Percentiles rank a stretch among this genome's conserved stretches.
phyloP scores from a whole-genome alignment of 2,329 filamentous ascomycete species.

The Leptographium flavum region DNA sequence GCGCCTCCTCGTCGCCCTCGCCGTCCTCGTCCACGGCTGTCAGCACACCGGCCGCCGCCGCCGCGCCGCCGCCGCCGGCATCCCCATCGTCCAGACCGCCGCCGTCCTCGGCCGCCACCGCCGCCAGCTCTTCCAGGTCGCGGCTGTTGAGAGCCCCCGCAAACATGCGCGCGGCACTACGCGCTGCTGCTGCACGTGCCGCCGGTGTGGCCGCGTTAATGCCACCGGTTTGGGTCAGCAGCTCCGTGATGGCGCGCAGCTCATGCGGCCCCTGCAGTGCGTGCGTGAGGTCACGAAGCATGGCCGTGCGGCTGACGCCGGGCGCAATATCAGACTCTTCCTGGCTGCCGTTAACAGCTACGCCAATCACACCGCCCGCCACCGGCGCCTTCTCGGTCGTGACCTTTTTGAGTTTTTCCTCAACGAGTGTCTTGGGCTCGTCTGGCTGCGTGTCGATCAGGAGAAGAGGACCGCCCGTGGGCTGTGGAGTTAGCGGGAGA shows the following conservation, averaged over 20 bases:
- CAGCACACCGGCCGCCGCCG: conserved; percentile 63
- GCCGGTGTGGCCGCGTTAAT: conserved; percentile 15
- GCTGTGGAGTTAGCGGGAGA: conserved; percentile 30
- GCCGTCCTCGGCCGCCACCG: conserved; percentile 12
- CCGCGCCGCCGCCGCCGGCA: conserved; percentile 34
- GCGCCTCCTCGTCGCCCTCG: conserved; percentile 59
- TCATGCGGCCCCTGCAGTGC: conserved; percentile 9
- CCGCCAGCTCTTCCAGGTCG: conserved; percentile 5
- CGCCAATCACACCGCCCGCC: conserved; percentile 18
- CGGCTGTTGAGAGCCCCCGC: conserved; percentile 5
- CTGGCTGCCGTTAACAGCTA: background rate
- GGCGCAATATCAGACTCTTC: background rate
- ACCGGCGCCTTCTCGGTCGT: conserved; percentile 48
- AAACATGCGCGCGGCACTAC: conserved; percentile 12
- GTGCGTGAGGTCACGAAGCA: conserved; percentile 8
- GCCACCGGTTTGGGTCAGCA: conserved; percentile 12
- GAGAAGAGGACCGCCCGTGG: conserved; percentile 87
- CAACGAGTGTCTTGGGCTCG: conserved; percentile 67
- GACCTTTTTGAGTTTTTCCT: conserved; percentile 83
- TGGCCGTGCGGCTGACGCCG: conserved; percentile 7
- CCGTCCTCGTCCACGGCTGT: conserved; percentile 80
- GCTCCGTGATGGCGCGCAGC: conserved; percentile 26
- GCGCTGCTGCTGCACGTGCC: conserved; percentile 18
- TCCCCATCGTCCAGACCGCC: conserved; percentile 26
- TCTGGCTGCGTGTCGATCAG: conserved; percentile 70